These are phyloP conservation scores for Rhynchosporium agropyri DNA, from an alignment of 2,329 filamentous ascomycete genomes.

Conservation along the genomic window DNA sequence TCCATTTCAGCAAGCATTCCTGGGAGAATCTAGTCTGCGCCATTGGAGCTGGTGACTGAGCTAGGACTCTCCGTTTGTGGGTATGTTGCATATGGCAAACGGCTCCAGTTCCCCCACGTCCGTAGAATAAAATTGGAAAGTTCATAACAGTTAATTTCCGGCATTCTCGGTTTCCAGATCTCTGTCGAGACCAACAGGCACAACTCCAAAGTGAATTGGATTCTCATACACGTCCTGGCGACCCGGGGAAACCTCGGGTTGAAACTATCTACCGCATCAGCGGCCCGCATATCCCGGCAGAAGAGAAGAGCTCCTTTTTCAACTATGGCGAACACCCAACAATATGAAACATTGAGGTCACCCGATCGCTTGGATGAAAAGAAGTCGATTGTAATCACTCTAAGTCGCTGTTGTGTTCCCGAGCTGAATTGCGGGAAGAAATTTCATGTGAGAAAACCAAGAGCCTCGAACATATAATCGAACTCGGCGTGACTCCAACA, in stretches of 20 bases:
- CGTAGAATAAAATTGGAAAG: not conserved
- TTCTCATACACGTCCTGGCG: not conserved
- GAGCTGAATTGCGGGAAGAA: not conserved
- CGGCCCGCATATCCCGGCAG: not conserved
- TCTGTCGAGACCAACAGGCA: conserved; percentile 4
- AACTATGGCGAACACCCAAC: not conserved
- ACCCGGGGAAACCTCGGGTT: conserved; percentile 2
- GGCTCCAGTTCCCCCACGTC: not conserved
- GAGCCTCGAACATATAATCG: too few species aligned
- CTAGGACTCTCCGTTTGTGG: too few species aligned
- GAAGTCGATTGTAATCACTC: not conserved
- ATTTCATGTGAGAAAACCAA: not conserved
- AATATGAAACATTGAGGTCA: conserved; percentile 2
- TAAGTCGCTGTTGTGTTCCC: not conserved
- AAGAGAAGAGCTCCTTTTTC: not conserved
- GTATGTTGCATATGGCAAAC: not conserved
- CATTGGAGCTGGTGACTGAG: too few species aligned
- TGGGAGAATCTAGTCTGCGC: too few species aligned
- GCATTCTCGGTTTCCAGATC: not conserved
- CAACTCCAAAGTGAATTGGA: not conserved
- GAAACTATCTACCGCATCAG: not conserved
- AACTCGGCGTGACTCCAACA: not conserved
- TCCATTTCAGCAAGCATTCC: too few species aligned
- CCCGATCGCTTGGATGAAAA: not conserved
- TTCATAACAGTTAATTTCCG: not conserved